Conservation (phyloP, 345 rosid species). For the Eucalyptus sp. region DNA sequence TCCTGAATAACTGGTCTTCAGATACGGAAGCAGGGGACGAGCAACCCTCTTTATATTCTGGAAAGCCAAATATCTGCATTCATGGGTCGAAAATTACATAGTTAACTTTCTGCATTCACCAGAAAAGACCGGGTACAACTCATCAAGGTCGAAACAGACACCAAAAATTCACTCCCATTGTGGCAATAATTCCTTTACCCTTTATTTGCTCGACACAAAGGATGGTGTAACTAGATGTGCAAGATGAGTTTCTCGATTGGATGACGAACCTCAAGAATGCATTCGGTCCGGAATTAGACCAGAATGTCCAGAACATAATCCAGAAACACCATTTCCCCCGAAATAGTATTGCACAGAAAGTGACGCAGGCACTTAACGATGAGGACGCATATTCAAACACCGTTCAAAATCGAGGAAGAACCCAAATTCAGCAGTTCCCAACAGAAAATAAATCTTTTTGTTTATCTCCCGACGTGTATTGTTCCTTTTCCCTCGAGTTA, state of each 20-base stretch:
- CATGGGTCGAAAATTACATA: neutral
- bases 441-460: neutral
- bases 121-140: neutral
- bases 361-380: neutral
- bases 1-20: neutral
- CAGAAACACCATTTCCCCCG: neutral
- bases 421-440: neutral
- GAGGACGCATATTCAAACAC: neutral
- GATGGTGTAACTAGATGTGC: neutral
- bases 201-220: neutral
- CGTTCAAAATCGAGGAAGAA: neutral
- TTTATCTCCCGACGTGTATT: neutral
- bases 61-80: slow-evolving; percentile 5
- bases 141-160: neutral
- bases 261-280: neutral
- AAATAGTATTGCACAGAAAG: neutral
- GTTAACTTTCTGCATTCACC: neutral
- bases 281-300: neutral
- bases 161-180: neutral
- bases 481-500: neutral
- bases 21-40: neutral
- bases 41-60: neutral
- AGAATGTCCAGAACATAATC: neutral
- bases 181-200: neutral
- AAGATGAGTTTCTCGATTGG: neutral